These are phyloP conservation scores for Aspergillaceae sp. DNA, from an alignment of 2,329 filamentous ascomycete species.

Conservation along the genomic window DNA sequence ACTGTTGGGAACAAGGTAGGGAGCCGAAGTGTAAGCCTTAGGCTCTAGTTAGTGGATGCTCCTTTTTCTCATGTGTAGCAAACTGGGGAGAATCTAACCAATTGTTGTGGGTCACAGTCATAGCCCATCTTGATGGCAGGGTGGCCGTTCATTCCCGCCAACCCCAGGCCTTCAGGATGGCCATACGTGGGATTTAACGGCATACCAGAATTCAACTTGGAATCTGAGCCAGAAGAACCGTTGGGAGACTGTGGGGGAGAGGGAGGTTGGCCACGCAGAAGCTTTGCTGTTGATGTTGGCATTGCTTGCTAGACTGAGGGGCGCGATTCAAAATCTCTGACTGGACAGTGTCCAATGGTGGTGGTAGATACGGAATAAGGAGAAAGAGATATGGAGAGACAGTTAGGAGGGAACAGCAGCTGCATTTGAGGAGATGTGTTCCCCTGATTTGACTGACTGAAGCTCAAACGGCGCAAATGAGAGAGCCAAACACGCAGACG, in stretches of 20 bases:
- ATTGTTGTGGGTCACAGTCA: conserved; percentile 6
- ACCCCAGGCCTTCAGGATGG: neutral
- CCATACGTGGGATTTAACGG: neutral
- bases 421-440: neutral
- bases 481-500: conserved; percentile 7
- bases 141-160: too few species aligned
- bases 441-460: neutral
- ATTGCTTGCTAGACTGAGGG: neutral
- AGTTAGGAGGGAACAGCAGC: neutral
- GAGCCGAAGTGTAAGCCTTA: conserved; percentile 13
- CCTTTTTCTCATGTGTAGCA: neutral
- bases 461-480: conserved; percentile 1
- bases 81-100: conserved; percentile 11
- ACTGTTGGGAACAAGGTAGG: conserved; percentile 7
- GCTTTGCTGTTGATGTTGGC: conserved; percentile 4
- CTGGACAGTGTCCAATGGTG: neutral
- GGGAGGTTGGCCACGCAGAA: conserved; percentile 16
- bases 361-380: neutral
- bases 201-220: neutral
- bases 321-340: too few species aligned
- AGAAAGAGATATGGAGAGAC: neutral
- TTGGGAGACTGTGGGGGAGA: conserved; percentile 24
- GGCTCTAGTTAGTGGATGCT: neutral
- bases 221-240: conserved; percentile 12
- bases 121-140: neutral